A percentile compares a stretch with the other conserved stretches of the same genome.
These are phyloP conservation scores for Nepenthes mirabilis DNA, from an alignment of 148 eudicot species.

Conservation along the genomic window DNA sequence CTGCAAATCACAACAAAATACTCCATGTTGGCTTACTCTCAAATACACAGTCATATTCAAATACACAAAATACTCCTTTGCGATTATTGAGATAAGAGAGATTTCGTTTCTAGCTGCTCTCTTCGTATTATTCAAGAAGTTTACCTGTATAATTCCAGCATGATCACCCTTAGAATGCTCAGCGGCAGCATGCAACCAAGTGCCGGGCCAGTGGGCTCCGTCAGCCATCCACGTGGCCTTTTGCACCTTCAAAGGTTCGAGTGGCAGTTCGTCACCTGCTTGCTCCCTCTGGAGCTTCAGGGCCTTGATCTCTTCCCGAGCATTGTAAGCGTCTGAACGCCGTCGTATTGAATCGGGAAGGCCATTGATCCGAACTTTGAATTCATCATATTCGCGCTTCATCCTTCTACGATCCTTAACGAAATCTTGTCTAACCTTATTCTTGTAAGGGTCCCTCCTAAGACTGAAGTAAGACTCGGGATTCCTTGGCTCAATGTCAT, in stretches of 20 bases:
- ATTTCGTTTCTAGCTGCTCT: no score
- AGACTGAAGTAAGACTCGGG: constrained; percentile 11
- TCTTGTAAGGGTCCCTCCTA: constrained; percentile 11
- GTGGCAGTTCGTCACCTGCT: background rate
- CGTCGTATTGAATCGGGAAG: constrained; percentile 8
- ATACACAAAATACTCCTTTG: no score
- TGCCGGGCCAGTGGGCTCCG: constrained; percentile 10
- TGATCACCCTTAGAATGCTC: constrained; percentile 12
- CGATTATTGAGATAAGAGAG: no score
- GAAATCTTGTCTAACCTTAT: constrained; percentile 8
- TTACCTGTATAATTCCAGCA: constrained; percentile 12
- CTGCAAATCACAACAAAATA: constrained; percentile 17
- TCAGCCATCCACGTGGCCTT: background rate
- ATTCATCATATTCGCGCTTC: constrained; percentile 17
- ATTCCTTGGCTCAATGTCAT: constrained; percentile 12
- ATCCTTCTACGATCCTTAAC: constrained; percentile 15
- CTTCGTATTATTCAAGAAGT: no score
- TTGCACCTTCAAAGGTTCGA: constrained; percentile 2
- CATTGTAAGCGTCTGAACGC: constrained; percentile 9
- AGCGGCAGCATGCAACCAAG: constrained; percentile 1
- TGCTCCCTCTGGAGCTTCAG: constrained; percentile 7
- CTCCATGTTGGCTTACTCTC: background rate
- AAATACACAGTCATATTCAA: no score
- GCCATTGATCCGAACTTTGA: constrained; percentile 17
- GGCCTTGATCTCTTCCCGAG: constrained; percentile 9